A percentile compares a stretch with the other conserved stretches of the same genome.
Evolutionary conservation across 306 rosid genomes (phyloP).

Genomic region (Gastrolobium bilobum): DNA sequence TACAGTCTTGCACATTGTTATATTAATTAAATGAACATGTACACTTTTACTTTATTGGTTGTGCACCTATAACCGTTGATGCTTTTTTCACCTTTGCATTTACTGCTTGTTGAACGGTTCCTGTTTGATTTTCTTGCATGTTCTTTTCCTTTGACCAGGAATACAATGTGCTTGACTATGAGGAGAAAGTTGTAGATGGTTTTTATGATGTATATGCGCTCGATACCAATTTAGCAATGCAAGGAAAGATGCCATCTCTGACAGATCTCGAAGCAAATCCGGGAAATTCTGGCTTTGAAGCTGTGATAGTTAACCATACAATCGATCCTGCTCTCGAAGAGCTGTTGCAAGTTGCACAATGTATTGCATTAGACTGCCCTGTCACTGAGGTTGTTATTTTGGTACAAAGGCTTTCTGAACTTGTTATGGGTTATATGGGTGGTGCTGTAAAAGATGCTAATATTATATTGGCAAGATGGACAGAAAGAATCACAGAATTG

Average conservation of each 20-base stretch:
- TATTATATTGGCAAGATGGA: constrained; percentile 84
- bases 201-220: constrained; percentile 87
- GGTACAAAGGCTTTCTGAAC: constrained; percentile 95
- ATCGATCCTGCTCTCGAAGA: constrained; percentile 86
- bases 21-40: constrained; percentile 24
- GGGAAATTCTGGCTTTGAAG: constrained; percentile 81
- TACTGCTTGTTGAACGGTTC: constrained; percentile 16
- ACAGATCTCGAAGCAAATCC: constrained; percentile 76
- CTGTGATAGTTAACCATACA: constrained; percentile 78
- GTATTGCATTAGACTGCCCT: constrained; percentile 92
- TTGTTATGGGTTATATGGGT: constrained; percentile 90
- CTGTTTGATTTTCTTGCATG: constrained; percentile 45
- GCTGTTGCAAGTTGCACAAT: constrained; percentile 88
- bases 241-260: constrained; percentile 93
- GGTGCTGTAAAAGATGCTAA: constrained; percentile 97
- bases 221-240: constrained; percentile 71
- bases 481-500: constrained; percentile 83
- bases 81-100: background rate
- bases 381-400: constrained; percentile 67
- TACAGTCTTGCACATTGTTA: constrained; percentile 17
- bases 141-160: constrained; percentile 63
- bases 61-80: constrained; percentile 28
- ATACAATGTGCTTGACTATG: constrained; percentile 90
- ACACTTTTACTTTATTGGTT: constrained; percentile 2
- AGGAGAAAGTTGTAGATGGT: constrained; percentile 90